These are phyloP conservation scores for Plectranthus barbatus DNA, from an alignment of 257 asterid species.

Conservation along the genomic window DNA sequence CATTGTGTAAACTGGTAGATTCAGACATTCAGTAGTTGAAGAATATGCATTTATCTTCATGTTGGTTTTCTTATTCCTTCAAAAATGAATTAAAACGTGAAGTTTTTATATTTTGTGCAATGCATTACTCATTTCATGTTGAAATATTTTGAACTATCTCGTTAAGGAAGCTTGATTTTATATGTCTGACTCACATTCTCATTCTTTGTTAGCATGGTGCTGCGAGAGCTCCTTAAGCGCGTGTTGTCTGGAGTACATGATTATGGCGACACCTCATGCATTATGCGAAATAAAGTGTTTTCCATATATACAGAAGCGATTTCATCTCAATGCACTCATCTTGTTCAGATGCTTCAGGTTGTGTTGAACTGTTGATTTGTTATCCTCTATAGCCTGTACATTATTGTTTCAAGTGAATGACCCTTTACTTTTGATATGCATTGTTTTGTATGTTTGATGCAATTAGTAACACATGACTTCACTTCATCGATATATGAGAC, in stretches of 20 bases:
- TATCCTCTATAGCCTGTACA: slow-evolving; percentile 18
- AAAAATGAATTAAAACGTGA: neutral
- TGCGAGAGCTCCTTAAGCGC: slow-evolving; percentile 72
- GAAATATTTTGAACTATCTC: neutral
- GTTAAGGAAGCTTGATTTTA: slow-evolving; percentile 8
- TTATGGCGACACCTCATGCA: slow-evolving; percentile 56
- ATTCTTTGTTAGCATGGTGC: slow-evolving; percentile 48
- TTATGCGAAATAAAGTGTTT: slow-evolving; percentile 53
- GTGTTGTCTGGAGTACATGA: slow-evolving; percentile 43
- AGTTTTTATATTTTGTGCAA: neutral
- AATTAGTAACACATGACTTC: slow-evolving; percentile 5
- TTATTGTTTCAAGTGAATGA: slow-evolving; percentile 18
- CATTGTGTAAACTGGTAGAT: neutral
- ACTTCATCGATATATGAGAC: slow-evolving; percentile 6
- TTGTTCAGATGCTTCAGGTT: slow-evolving; percentile 90
- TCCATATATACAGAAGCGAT: slow-evolving; percentile 59
- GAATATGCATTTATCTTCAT: slow-evolving; percentile 1
- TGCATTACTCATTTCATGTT: neutral
- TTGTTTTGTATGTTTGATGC: slow-evolving; percentile 1
- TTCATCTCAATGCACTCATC: slow-evolving; percentile 67
- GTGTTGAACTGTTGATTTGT: slow-evolving; percentile 25
- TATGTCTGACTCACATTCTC: slow-evolving; percentile 9
- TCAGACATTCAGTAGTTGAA: neutral
- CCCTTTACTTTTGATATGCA: slow-evolving; percentile 1
- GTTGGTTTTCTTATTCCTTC: neutral